Base-by-base conservation (phyloP, 2,329 filamentous ascomycete genomes). In the Fusarium sambucinum region DNA sequence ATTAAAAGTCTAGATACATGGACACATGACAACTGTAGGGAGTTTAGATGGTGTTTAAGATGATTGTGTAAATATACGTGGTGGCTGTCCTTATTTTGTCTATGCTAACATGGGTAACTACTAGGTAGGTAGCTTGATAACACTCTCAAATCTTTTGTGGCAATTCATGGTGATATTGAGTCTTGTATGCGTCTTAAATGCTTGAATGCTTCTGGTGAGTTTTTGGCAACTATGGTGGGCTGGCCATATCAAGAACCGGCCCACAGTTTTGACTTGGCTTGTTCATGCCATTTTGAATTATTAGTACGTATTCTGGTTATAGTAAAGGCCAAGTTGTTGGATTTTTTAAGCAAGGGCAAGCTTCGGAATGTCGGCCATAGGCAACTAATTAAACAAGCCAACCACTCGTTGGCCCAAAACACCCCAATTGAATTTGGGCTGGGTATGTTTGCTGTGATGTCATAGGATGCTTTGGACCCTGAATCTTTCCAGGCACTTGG, bases 121-220 rank as follows among this genome's bases (percentile, higher is more conserved):
- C n/a, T n/a, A n/a, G n/a, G n/a, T 25, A 7, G 6, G 10, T 37
- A n/a, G 56, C 63, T 41, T 72, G 50, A 63, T 64, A 2, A 72
- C 47, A 14, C 51, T 58, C 48, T 66, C 61, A 1, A 32, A 19
- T 23, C 46, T 61, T 29, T 63, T 56, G 14, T 59, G 30, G 44
- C 54, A 71, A 12, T 69, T 66, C 0, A 54, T 55, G 17, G 30
- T 57, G n/a, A 71, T 48, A 19, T 66, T 51, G 16, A 73, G 25
- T 2, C 57, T 7, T 25, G 23, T 25, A 16, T 42, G 23, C 21
- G n/a, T 23, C 40, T 12, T n/a, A n/a, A n/a, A n/a, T n/a, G n/a
- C n/a, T n/a, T n/a, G n/a, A n/a, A 16, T 42, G 23, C 21, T 27
- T 23, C 40, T 12, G 9, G 16, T 27, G 16, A n/a, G 23, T 4